Base-by-base conservation (phyloP, 257 asterid genomes). In the Solanum microdontum region DNA sequence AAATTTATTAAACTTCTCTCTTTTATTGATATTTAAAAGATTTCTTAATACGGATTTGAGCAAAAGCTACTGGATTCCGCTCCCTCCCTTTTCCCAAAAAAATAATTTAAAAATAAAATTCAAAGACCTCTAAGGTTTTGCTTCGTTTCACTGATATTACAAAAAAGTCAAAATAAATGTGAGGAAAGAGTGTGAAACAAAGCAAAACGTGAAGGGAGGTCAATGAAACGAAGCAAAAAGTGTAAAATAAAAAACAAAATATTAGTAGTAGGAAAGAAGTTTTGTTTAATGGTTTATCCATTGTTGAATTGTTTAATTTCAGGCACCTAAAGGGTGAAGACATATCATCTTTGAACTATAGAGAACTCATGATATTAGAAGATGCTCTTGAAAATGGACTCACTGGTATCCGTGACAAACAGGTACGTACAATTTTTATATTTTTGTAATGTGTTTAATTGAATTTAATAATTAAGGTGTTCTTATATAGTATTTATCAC, bases 281-380 rank as follows among this genome's bases (percentile, higher is more conserved):
- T 79, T 24, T 3, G 5, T 8, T 80, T 80, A 45, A 8, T 26
- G 40, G 23, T 85, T 69, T 51, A 51, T 66, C 11, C 8, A n/a
- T 60, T 62, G 23, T 66, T 33, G 37, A 26, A 4, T 10, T 66
- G 10, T 76, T 39, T 34, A 34, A 74, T 34, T 74, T 77, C 58
- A 97, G 99, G 98, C 98, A 93, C 77, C 87, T 97, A 86, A 97
- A 95, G 83, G 99, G 98, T 55, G 99, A 97, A 84, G 99, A 97
- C 51, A 97, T 97, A 58, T 84, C 97, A 39, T 94, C 93, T 86
- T 88, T 97, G 94, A 92, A 85, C 87, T 88, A 93, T 93, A 95
- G 94, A 92, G 99, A 95, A 89, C 96, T 97, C 37, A 95, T 95
- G 99, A 90, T 85, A 60, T 90, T 97, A 76, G 99, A 97, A 90